A percentile compares a stretch with the other conserved stretches of the same genome.
Conservation (phyloP, 257 asterid species). For the Cynanchum wilfordii region DNA sequence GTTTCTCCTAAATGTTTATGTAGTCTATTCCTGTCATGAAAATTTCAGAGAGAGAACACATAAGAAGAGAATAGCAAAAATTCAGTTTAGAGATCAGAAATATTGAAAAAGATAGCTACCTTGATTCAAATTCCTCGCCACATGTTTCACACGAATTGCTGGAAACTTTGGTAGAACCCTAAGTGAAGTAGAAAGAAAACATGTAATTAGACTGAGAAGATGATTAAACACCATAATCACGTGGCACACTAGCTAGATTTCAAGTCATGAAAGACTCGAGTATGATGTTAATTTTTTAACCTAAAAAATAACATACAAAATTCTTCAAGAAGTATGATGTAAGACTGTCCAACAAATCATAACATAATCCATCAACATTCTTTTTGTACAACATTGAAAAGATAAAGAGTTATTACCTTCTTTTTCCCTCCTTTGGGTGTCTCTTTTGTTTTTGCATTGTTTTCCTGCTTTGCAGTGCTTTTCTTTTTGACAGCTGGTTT, state of each 20-base stretch:
- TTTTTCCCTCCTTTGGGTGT: slow-evolving; percentile 67
- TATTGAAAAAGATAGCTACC: slow-evolving; percentile 30
- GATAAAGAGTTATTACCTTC: slow-evolving; percentile 46
- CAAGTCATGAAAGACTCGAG: background rate
- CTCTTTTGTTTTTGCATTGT: slow-evolving; percentile 41
- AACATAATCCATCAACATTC: background rate
- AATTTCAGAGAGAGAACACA: slow-evolving; percentile 9
- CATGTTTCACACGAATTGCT: slow-evolving; percentile 67
- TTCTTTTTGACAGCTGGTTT: slow-evolving; percentile 41
- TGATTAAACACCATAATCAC: background rate
- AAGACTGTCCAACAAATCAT: background rate
- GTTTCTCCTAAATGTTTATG: slow-evolving; percentile 80
- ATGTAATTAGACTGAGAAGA: slow-evolving; percentile 1
- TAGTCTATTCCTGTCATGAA: slow-evolving; percentile 57
- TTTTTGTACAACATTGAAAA: slow-evolving; percentile 6
- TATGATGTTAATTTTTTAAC: background rate
- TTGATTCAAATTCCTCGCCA: slow-evolving; percentile 72
- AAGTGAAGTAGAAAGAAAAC: background rate
- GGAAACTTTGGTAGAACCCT: slow-evolving; percentile 44
- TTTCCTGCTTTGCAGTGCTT: slow-evolving; percentile 47
- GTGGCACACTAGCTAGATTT: background rate
- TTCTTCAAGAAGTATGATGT: background rate
- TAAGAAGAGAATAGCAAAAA: slow-evolving; percentile 9
- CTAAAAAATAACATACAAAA: background rate
- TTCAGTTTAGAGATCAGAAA: background rate